Evolutionary conservation across 108 stramenopile genomes (phyloP).

Genomic region (Cyclotella atomus): DNA sequence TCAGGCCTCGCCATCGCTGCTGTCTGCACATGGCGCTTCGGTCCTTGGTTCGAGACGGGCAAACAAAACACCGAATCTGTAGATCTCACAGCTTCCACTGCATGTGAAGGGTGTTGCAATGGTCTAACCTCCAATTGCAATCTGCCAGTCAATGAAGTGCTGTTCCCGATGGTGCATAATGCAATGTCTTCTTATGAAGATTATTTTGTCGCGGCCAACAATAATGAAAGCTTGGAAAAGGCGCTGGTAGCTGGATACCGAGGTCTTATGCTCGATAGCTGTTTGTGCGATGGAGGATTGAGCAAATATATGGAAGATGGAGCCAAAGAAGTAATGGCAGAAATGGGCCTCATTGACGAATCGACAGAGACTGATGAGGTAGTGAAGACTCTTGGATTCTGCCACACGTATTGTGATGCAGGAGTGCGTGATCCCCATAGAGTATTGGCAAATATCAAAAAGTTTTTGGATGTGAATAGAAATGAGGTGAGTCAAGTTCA

Average conservation of each 20-base stretch:
- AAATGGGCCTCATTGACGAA: neutral
- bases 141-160: constrained; percentile 58
- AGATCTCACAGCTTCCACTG: constrained; percentile 7
- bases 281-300: constrained; percentile 61
- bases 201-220: constrained; percentile 58
- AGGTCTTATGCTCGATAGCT: constrained; percentile 67
- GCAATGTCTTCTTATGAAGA: constrained; percentile 62
- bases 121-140: constrained; percentile 68
- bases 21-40: constrained; percentile 19
- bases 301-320: neutral
- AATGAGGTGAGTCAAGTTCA: constrained; percentile 31
- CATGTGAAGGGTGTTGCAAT: constrained; percentile 18
- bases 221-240: constrained; percentile 57
- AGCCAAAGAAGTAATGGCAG: constrained; percentile 11
- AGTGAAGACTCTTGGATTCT: constrained; percentile 44
- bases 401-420: constrained; percentile 59
- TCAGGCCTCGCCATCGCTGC: constrained; percentile 3
- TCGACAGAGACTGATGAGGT: neutral
- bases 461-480: constrained; percentile 60
- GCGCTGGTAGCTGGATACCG: constrained; percentile 76
- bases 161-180: constrained; percentile 73
- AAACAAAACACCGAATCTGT: neutral
- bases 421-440: constrained; percentile 56
- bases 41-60: constrained; percentile 26
- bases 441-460: constrained; percentile 55